Conservation (phyloP, 108 stramenopile genomes). For the Cyclotella distinguenda region DNA sequence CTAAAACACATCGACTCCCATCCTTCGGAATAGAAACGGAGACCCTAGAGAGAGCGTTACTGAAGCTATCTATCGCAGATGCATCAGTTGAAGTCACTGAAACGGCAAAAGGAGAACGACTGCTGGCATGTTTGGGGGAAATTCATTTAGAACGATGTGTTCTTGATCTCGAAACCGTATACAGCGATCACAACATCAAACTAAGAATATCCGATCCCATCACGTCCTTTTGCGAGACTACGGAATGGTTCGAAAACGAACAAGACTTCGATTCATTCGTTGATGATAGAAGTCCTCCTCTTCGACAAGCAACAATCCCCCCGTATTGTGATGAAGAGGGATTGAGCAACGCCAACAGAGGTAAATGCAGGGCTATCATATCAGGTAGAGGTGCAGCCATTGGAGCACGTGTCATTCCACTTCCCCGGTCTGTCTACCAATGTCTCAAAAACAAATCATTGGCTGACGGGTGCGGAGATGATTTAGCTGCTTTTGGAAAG, state of each 20-base stretch:
- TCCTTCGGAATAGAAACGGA: conserved; percentile 60
- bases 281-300: conserved; percentile 38
- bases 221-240: conserved; percentile 86
- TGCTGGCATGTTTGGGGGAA: conserved; percentile 83
- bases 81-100: conserved; percentile 83
- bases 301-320: conserved; percentile 77
- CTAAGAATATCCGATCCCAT: conserved; percentile 83
- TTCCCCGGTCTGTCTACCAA: conserved; percentile 49
- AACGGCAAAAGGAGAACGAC: conserved; percentile 81
- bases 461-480: conserved; percentile 51
- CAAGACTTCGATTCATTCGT: conserved; percentile 59
- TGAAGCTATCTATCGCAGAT: conserved; percentile 80
- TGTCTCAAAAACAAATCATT: conserved; percentile 47
- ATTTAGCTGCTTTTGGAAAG: conserved; percentile 53
- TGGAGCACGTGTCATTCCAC: conserved; percentile 66
- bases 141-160: conserved; percentile 87
- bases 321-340: conserved; percentile 90
- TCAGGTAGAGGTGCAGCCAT: conserved; percentile 76
- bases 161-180: conserved; percentile 71
- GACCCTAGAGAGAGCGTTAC: conserved; percentile 66
- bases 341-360: conserved; percentile 55
- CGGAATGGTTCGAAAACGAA: conserved; percentile 78
- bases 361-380: conserved; percentile 66
- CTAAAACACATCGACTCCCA: too few species aligned
- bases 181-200: conserved; percentile 66